phyloP scores from a whole-genome alignment of 371 early-diverging fungal species.

The Entomophthora muscae region DNA sequence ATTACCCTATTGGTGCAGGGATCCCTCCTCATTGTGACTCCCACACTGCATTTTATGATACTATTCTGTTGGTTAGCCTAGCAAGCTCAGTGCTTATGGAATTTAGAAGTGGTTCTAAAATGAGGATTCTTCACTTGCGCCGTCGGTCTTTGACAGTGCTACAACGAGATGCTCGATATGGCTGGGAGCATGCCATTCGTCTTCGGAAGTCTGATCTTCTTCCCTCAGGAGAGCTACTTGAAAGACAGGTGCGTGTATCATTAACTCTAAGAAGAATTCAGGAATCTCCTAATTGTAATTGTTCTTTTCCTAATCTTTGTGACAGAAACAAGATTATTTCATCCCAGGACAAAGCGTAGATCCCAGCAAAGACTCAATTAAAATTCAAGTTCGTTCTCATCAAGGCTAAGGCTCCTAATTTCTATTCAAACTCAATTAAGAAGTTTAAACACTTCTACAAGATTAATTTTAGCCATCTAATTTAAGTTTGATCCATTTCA shows the following conservation, averaged over 20 bases:
- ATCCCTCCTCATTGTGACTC: slow-evolving; percentile 15
- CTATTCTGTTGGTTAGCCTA: slow-evolving; percentile 10
- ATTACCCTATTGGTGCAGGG: slow-evolving; percentile 13
- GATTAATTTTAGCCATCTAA: too few species aligned
- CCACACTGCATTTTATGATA: slow-evolving; percentile 11
- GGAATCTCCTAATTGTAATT: slow-evolving; percentile 8
- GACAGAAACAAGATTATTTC: slow-evolving; percentile 6
- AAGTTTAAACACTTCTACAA: too few species aligned
- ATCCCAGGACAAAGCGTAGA: too few species aligned
- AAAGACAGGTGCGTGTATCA: slow-evolving; percentile 11
- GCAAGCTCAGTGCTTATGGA: slow-evolving; percentile 12
- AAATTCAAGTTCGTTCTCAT: too few species aligned
- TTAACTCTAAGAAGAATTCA: slow-evolving; percentile 12
- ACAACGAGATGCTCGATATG: slow-evolving; percentile 10
- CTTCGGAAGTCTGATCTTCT: slow-evolving; percentile 11
- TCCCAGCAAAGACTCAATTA: too few species aligned
- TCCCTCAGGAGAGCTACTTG: slow-evolving; percentile 11
- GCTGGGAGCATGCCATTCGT: slow-evolving; percentile 13
- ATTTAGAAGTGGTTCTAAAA: slow-evolving; percentile 1
- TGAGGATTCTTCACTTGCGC: slow-evolving; percentile 6
- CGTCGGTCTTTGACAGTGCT: slow-evolving; percentile 11
- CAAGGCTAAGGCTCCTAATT: too few species aligned
- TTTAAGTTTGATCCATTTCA: too few species aligned
- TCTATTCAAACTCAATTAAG: too few species aligned
- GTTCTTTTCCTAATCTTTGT: slow-evolving; percentile 11